Evolutionary conservation across 78 protist genomes (phyloP).

Genomic region (Guillardia theta): DNA sequence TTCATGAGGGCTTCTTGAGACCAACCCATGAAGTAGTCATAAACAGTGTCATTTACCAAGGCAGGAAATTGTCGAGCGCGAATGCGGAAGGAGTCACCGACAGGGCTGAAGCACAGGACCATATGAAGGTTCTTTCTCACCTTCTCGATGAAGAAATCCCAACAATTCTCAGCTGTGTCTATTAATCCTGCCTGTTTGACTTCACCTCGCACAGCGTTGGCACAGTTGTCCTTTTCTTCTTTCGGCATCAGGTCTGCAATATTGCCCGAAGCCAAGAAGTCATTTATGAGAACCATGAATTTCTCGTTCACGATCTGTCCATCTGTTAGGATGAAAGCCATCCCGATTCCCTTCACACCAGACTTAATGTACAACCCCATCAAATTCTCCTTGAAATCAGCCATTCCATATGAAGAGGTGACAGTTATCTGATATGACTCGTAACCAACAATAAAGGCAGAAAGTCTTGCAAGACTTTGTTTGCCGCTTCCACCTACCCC

Average conservation of each 20-base stretch:
- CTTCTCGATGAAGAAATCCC: conserved; percentile 73
- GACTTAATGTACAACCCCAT: conserved; percentile 50
- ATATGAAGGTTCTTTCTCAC: conserved; percentile 67
- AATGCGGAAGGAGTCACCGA: conserved; percentile 62
- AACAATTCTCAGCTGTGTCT: conserved; percentile 67
- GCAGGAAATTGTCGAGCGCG: conserved; percentile 81
- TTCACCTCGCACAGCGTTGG: conserved; percentile 52
- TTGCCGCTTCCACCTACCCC: conserved; percentile 84
- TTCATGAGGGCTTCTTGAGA: conserved; percentile 65
- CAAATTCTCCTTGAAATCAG: conserved; percentile 60
- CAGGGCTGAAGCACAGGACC: conserved; percentile 80
- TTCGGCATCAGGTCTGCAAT: conserved; percentile 70
- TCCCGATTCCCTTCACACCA: conserved; percentile 49
- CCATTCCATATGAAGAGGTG: conserved; percentile 61
- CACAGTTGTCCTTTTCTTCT: conserved; percentile 68
- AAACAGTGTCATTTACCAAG: conserved; percentile 53
- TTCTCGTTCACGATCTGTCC: conserved; percentile 68
- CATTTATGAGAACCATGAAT: conserved; percentile 76
- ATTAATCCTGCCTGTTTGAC: conserved; percentile 62
- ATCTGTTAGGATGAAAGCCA: conserved; percentile 71
- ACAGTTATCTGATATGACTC: conserved; percentile 70
- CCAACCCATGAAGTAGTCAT: conserved; percentile 87
- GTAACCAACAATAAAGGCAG: conserved; percentile 9
- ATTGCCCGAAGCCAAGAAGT: conserved; percentile 69
- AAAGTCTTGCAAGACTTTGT: conserved; percentile 70